Conservation (phyloP, 2,329 filamentous ascomycete species). For the Verticillium isaacii region DNA sequence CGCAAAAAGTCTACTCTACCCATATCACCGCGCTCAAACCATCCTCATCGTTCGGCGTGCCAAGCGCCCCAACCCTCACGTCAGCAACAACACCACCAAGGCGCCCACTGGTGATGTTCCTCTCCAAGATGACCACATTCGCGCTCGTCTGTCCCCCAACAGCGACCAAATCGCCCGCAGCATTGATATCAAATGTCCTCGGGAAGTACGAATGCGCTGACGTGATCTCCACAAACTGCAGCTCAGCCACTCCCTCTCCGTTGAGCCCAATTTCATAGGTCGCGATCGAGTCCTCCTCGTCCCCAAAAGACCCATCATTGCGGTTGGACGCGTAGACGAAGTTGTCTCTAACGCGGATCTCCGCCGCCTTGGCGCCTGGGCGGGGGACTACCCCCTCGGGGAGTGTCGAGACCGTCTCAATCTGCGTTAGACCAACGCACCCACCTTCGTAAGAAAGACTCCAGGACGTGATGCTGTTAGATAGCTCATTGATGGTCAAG, state of each 20-base stretch:
- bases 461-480: conserved; percentile 46
- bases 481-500: conserved; percentile 39
- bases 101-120: conserved; percentile 50
- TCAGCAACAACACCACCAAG: conserved; percentile 43
- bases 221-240: conserved; percentile 48
- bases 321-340: conserved; percentile 60
- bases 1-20: conserved; percentile 33
- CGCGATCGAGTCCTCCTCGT: conserved; percentile 49
- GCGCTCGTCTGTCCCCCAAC: conserved; percentile 58
- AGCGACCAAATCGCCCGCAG: conserved; percentile 53
- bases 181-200: conserved; percentile 58
- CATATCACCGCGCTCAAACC: conserved; percentile 43
- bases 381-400: conserved; percentile 35
- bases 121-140: conserved; percentile 51
- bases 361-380: conserved; percentile 45
- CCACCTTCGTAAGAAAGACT: conserved; percentile 37
- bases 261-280: conserved; percentile 37
- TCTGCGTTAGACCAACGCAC: conserved; percentile 40
- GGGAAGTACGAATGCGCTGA: conserved; percentile 57
- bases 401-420: conserved; percentile 42
- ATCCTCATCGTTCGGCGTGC: conserved; percentile 36
- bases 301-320: conserved; percentile 52
- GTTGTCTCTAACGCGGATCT: conserved; percentile 47
- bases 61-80: conserved; percentile 32
- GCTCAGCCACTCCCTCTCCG: conserved; percentile 19